Conservation (phyloP, 805 yeast genomes). For the Huiozyma naganishii region DNA sequence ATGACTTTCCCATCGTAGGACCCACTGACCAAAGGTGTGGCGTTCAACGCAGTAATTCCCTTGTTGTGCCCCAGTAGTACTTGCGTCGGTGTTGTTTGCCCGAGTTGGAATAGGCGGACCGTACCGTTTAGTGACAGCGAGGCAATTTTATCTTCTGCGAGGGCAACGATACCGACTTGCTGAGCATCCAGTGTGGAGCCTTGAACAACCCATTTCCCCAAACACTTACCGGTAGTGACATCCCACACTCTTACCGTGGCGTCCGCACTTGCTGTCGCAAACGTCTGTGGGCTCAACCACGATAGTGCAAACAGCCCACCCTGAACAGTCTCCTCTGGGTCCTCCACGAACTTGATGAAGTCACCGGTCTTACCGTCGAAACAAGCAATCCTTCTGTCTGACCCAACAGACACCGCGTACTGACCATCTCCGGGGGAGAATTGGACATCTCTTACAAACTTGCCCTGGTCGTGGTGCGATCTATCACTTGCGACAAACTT, state of each 20-base stretch:
- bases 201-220: slow-evolving; percentile 40
- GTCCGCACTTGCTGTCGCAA: slow-evolving; percentile 83
- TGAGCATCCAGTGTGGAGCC: slow-evolving; percentile 36
- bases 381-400: slow-evolving; percentile 65
- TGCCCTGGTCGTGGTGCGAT: slow-evolving; percentile 52
- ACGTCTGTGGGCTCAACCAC: slow-evolving; percentile 46
- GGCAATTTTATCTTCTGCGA: slow-evolving; percentile 45
- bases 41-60: slow-evolving; percentile 53
- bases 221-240: slow-evolving; percentile 32
- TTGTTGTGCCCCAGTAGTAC: slow-evolving; percentile 71
- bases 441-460: slow-evolving; percentile 69
- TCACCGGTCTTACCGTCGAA: slow-evolving; percentile 89
- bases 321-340: slow-evolving; percentile 37
- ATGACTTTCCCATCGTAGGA: slow-evolving; percentile 72
- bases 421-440: slow-evolving; percentile 69
- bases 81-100: slow-evolving; percentile 23
- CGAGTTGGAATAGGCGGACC: slow-evolving; percentile 45
- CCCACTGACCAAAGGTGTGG: slow-evolving; percentile 41
- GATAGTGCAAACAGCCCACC: slow-evolving; percentile 76
- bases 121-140: slow-evolving; percentile 67
- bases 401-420: slow-evolving; percentile 58
- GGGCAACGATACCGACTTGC: slow-evolving; percentile 62
- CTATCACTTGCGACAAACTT: slow-evolving; percentile 66
- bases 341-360: slow-evolving; percentile 38
- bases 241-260: slow-evolving; percentile 59